Percentiles rank a stretch among this genome's conserved stretches.
phyloP scores from a whole-genome alignment of 2,329 filamentous ascomycete species.

The Monascus ruber region DNA sequence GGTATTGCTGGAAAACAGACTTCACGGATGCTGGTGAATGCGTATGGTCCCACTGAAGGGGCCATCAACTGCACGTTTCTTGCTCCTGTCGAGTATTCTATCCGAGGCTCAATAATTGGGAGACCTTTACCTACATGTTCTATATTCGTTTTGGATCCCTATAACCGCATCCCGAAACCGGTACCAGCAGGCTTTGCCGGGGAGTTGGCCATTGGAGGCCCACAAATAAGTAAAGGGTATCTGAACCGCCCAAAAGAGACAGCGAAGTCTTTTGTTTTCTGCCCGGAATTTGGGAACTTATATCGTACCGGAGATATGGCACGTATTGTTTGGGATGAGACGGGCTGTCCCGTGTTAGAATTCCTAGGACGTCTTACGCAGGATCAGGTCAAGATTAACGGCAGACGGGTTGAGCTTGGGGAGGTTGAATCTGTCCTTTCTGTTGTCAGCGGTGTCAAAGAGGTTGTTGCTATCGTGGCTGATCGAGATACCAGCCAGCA shows the following conservation, averaged over 20 bases:
- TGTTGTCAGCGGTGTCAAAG: conserved; percentile 8
- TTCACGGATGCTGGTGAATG: conserved; percentile 17
- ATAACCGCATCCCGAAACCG: conserved; percentile 16
- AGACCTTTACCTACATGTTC: conserved; percentile 24
- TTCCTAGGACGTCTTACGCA: conserved; percentile 68
- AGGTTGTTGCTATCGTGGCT: conserved; percentile 13
- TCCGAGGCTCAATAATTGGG: conserved; percentile 27
- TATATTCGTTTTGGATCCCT: conserved; percentile 17
- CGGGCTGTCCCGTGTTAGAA: conserved; percentile 43
- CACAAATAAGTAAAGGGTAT: conserved; percentile 20
- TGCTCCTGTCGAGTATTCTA: conserved; percentile 8
- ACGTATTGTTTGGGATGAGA: conserved; percentile 52
- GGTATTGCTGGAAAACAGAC: neutral
- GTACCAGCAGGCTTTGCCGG: conserved; percentile 33
- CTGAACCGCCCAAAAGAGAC: conserved; percentile 15
- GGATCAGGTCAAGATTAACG: conserved; percentile 76
- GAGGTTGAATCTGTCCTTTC: conserved; percentile 49
- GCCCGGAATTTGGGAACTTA: conserved; percentile 36
- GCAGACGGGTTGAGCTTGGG: conserved; percentile 69
- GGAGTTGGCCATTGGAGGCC: conserved; percentile 32
- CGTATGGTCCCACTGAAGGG: conserved; percentile 24
- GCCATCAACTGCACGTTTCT: conserved; percentile 18
- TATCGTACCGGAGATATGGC: conserved; percentile 33
- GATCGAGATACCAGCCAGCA: conserved; percentile 7
- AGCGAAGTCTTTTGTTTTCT: conserved; percentile 14